Percentiles rank a stretch among this genome's conserved stretches.
phyloP scores from a whole-genome alignment of 2,329 filamentous ascomycete genomes.

The Aspergillaceae sp. region DNA sequence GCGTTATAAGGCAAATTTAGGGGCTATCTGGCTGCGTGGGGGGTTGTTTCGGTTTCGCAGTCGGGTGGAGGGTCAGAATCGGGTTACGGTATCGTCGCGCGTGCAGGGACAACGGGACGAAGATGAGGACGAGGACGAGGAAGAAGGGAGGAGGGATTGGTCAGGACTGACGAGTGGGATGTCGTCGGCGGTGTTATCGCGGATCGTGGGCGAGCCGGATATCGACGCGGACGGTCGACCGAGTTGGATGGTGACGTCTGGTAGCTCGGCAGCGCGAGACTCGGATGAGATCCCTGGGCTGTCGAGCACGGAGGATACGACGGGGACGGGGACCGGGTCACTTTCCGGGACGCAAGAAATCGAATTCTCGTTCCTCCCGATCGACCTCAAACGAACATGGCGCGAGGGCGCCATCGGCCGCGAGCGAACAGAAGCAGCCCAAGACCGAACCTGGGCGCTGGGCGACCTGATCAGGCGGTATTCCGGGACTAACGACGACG shows the following conservation, averaged over 20 bases:
- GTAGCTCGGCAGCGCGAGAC: slow-evolving; percentile 48
- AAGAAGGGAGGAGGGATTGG: slow-evolving; percentile 47
- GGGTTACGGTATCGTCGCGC: slow-evolving; percentile 31
- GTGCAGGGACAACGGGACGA: slow-evolving; percentile 19
- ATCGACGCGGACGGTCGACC: slow-evolving; percentile 33
- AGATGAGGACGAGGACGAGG: slow-evolving; percentile 16
- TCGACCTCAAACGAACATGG: slow-evolving; percentile 57
- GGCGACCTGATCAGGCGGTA: slow-evolving; percentile 41
- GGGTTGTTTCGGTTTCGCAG: slow-evolving; percentile 35
- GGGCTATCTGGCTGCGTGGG: slow-evolving; percentile 47
- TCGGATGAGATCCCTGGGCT: slow-evolving; percentile 53
- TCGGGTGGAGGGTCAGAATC: slow-evolving; percentile 13
- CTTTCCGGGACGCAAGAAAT: slow-evolving; percentile 11
- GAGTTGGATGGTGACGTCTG: slow-evolving; percentile 50
- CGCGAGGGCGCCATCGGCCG: slow-evolving; percentile 52
- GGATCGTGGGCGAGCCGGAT: slow-evolving; percentile 39
- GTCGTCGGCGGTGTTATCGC: slow-evolving; percentile 40
- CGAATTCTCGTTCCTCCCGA: slow-evolving; percentile 47
- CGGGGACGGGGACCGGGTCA: slow-evolving; percentile 1
- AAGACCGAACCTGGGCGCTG: slow-evolving; percentile 55
- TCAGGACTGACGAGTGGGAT: slow-evolving; percentile 43
- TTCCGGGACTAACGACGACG: slow-evolving; percentile 23
- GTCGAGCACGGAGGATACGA: slow-evolving; percentile 12
- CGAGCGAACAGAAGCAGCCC: slow-evolving; percentile 53
- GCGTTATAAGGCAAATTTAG: slow-evolving; percentile 48